Base-by-base conservation (phyloP, 139 green algal genomes). In the Yamagishiella unicocca region DNA sequence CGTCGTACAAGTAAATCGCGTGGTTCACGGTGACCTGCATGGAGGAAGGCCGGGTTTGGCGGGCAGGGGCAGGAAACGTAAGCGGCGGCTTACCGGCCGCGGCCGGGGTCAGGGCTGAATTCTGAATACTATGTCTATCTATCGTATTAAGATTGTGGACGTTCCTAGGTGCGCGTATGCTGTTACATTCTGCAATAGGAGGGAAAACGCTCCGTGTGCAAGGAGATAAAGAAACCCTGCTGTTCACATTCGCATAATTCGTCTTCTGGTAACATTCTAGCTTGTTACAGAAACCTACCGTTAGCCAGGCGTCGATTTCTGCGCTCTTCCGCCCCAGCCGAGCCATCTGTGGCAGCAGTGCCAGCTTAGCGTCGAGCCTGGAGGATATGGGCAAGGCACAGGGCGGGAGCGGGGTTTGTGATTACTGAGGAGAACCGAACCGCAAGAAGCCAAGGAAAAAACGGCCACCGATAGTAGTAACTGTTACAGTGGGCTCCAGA, bases 361-460 rank as follows among this genome's bases (percentile, higher is more conserved):
- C 9, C 46, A 82, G 74, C 74, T 82, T 82, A 21, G 74, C 74
- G 74, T 82, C 74, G 27, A 82, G 74, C 31, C 74, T 54, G 74
- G 3, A 35, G 58, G 58, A 67, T 6, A 8, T 24, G 8, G 64
- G 5, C 7, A 9, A 22, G 5, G 31, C 12, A 25, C 31, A 12
- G 5, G 21, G n/a, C n/a, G 43, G 21, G 64, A 58, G 17, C 12
- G 17, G 17, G 50, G 50, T 58, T 58, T 17, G 64, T 73, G n/a
- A 24, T 29, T 22, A 67, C 6, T 31, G 50, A 58, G 50, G 50
- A 58, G 12, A 58, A 12, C 50, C 12, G 17, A 17, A 12, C 12
- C 12, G 50, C 50, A 58, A 58, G 12, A 58, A 17, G 50, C 12
- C 17, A 17, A 17, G 12, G 50, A 58, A 58, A 25, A 25, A 17